These are phyloP conservation scores for Acer saccharum DNA, from an alignment of 345 rosid species.

Conservation along the genomic window DNA sequence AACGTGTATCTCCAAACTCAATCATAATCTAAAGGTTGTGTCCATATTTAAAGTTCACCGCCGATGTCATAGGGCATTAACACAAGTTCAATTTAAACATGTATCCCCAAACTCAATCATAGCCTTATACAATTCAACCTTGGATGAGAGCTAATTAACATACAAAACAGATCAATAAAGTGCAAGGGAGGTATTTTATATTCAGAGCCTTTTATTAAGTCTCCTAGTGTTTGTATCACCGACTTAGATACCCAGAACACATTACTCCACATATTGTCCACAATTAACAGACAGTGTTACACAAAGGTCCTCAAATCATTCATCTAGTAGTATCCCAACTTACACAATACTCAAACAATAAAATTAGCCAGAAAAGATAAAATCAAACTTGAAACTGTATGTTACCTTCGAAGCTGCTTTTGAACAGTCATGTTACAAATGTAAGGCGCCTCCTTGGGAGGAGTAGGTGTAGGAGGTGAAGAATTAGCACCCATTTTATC, in stretches of 20 bases:
- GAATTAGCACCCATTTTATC: constrained; percentile 72
- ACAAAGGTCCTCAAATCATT: neutral
- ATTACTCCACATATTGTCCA: neutral
- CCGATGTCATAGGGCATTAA: neutral
- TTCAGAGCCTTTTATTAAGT: neutral
- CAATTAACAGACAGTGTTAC: neutral
- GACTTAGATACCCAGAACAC: neutral
- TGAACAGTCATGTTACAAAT: constrained; percentile 88
- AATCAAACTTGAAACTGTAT: neutral
- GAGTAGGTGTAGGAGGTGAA: constrained; percentile 76
- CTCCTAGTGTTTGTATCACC: neutral
- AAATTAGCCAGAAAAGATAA: neutral
- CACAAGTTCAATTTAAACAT: neutral
- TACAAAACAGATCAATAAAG: neutral
- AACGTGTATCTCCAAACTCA: neutral
- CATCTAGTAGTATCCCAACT: neutral
- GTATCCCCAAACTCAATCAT: neutral
- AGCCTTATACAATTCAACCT: neutral
- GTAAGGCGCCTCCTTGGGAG: constrained; percentile 80
- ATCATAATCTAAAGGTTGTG: neutral
- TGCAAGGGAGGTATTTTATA: neutral
- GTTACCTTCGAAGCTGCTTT: constrained; percentile 71
- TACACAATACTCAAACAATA: neutral
- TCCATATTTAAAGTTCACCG: neutral
- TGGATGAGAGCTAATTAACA: neutral